A percentile compares a stretch with the other conserved stretches of the same genome.
phyloP scores from a whole-genome alignment of 2,329 filamentous ascomycete genomes.

The Byssothecium circinans region DNA sequence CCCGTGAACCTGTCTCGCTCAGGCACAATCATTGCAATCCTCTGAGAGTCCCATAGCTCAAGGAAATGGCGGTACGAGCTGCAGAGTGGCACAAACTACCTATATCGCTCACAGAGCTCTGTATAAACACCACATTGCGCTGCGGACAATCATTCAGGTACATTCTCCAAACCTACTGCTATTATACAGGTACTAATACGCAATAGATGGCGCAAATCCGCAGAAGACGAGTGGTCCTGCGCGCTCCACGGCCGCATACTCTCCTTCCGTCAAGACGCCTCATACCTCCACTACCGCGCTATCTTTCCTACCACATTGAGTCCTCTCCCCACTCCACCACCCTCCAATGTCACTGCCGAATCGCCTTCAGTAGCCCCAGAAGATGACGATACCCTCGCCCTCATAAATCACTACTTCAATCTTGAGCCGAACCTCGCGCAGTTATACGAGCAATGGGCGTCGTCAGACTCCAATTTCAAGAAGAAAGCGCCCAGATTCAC shows the following conservation, averaged over 20 bases:
- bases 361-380: conserved; percentile 32
- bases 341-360: conserved; percentile 39
- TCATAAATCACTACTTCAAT: conserved; percentile 86
- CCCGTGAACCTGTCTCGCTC: too few species aligned
- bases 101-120: conserved; percentile 79
- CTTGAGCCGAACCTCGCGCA: conserved; percentile 72
- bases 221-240: conserved; percentile 83
- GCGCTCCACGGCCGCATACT: conserved; percentile 83
- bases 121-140: conserved; percentile 88
- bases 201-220: conserved; percentile 78
- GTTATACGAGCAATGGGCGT: conserved; percentile 86
- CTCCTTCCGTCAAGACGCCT: conserved; percentile 78
- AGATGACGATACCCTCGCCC: conserved; percentile 71
- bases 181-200: conserved; percentile 1
- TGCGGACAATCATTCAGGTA: conserved; percentile 91
- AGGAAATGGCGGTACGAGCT: conserved; percentile 53
- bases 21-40: too few species aligned
- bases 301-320: conserved; percentile 52
- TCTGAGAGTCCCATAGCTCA: neutral
- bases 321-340: conserved; percentile 40
- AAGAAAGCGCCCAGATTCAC: conserved; percentile 84
- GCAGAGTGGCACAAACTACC: conserved; percentile 87
- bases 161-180: conserved; percentile 1
- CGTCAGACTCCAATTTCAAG: conserved; percentile 82
- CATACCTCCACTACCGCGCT: conserved; percentile 77